phyloP scores from a whole-genome alignment of 768 basidiomycete genomes.

The Lactarius hengduanensis region DNA sequence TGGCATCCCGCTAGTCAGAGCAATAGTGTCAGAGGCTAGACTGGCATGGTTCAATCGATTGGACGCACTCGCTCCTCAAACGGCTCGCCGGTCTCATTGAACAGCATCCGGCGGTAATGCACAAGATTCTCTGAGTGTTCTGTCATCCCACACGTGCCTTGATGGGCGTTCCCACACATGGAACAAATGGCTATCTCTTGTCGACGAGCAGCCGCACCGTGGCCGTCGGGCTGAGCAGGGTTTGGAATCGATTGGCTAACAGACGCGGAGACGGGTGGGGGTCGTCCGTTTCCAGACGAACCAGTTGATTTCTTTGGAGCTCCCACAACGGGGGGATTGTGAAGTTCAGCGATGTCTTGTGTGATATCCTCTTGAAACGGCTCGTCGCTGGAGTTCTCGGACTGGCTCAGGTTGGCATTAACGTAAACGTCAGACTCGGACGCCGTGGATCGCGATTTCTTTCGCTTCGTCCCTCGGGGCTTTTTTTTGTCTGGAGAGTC shows the following conservation, averaged over 20 bases:
- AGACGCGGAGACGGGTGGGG: background rate
- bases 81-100: conserved; percentile 66
- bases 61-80: conserved; percentile 58
- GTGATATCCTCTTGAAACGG: background rate
- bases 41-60: conserved; percentile 2
- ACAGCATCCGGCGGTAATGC: conserved; percentile 65
- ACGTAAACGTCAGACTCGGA: conserved; percentile 45
- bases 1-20: conserved; percentile 55
- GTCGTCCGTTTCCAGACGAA: background rate
- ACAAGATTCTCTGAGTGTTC: conserved; percentile 62
- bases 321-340: background rate
- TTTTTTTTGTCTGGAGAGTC: conserved; percentile 41
- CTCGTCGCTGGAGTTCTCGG: conserved; percentile 20
- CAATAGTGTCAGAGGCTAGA: conserved; percentile 18
- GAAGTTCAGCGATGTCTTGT: conserved; percentile 3
- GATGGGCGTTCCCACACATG: conserved; percentile 50
- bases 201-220: background rate
- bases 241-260: background rate
- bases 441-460: conserved; percentile 33
- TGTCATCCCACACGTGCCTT: conserved; percentile 60
- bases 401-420: conserved; percentile 13
- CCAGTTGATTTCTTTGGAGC: background rate
- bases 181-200: conserved; percentile 45
- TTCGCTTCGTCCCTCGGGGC: conserved; percentile 37
- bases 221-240: background rate